These are phyloP conservation scores for Cokeromyces recurvatus DNA, from an alignment of 371 early-diverging fungal species.

Conservation along the genomic window DNA sequence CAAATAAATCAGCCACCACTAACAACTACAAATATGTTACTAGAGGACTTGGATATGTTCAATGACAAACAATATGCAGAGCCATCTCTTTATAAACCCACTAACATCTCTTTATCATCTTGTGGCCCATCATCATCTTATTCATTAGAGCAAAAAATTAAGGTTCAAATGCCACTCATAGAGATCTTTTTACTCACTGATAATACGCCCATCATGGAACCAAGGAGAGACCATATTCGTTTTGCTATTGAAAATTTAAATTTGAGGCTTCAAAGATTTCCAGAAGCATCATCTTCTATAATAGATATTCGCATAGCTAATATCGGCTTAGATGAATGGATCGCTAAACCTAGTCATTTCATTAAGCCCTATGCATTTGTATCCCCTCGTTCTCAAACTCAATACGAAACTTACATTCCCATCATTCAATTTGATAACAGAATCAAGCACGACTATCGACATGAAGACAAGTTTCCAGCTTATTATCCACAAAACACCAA, in stretches of 20 bases:
- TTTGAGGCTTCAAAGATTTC: slow-evolving; percentile 34
- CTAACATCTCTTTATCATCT: no score
- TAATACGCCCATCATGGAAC: slow-evolving; percentile 19
- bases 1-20: neutral
- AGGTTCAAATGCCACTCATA: slow-evolving; percentile 34
- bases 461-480: slow-evolving; percentile 18
- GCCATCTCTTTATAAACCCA: no score
- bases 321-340: slow-evolving; percentile 30
- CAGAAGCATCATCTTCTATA: slow-evolving; percentile 23
- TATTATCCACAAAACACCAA: neutral
- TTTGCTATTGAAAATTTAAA: slow-evolving; percentile 34
- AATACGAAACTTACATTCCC: slow-evolving; percentile 24
- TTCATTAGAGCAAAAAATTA: slow-evolving; percentile 41
- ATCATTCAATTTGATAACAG: slow-evolving; percentile 32
- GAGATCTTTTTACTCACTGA: slow-evolving; percentile 41
- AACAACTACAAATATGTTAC: neutral
- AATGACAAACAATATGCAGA: no score
- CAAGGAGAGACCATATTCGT: slow-evolving; percentile 40
- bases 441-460: slow-evolving; percentile 19
- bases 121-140: no score
- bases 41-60: slow-evolving; percentile 13
- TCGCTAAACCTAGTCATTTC: slow-evolving; percentile 9
- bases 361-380: neutral
- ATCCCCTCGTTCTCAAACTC: slow-evolving; percentile 3
- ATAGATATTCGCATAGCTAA: slow-evolving; percentile 24